phyloP scores from a whole-genome alignment of 306 rosid genomes.

The Malus orientalis region DNA sequence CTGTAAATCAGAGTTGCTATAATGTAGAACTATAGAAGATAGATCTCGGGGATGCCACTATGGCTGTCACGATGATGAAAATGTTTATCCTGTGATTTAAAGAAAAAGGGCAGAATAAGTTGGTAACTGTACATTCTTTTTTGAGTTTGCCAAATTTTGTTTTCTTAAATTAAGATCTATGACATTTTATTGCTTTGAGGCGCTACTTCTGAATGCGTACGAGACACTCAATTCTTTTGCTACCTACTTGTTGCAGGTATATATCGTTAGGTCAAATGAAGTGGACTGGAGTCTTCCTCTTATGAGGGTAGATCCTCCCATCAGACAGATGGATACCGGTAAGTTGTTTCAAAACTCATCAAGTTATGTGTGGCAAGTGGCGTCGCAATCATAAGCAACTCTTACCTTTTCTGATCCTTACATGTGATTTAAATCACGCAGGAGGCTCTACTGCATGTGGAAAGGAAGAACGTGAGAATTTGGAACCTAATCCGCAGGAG shows the following conservation, averaged over 20 bases:
- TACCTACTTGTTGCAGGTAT: conserved; percentile 30
- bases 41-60: neutral
- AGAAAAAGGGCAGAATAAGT: neutral
- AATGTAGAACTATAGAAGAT: neutral
- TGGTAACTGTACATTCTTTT: neutral
- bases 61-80: neutral
- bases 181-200: neutral
- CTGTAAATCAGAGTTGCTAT: neutral
- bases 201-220: neutral
- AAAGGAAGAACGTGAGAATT: neutral
- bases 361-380: neutral
- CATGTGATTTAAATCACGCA: neutral
- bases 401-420: neutral
- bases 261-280: conserved; percentile 34
- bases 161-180: neutral
- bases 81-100: neutral
- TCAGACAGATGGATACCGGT: conserved; percentile 9
- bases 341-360: conserved; percentile 11
- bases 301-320: conserved; percentile 15
- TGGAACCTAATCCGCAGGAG: conserved; percentile 1
- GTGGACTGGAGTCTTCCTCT: conserved; percentile 37
- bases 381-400: neutral
- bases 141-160: neutral
- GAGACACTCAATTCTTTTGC: neutral
- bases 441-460: conserved; percentile 3